A percentile compares a stretch with the other conserved stretches of the same genome.
phyloP scores from a whole-genome alignment of 371 early-diverging fungal species.

The Saksenaea oblongispora region DNA sequence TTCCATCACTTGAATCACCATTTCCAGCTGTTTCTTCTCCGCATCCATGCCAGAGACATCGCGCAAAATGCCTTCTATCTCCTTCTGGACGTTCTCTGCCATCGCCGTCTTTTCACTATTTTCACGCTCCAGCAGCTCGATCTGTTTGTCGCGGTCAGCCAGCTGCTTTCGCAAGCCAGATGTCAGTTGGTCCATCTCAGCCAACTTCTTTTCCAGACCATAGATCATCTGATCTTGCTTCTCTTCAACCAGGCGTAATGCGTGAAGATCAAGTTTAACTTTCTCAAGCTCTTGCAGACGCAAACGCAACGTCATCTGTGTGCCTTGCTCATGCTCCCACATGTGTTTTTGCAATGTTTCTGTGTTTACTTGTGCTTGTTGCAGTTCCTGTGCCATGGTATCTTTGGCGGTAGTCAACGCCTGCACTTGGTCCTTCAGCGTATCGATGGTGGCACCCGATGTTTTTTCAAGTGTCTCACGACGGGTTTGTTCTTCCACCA shows the following conservation, averaged over 20 bases:
- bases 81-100: constrained; percentile 20
- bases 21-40: constrained; percentile 36
- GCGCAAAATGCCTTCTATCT: constrained; percentile 27
- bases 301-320: constrained; percentile 19
- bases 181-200: constrained; percentile 34
- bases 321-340: constrained; percentile 27
- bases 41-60: constrained; percentile 31
- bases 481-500: constrained; percentile 11
- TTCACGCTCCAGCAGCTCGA: constrained; percentile 27
- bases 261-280: constrained; percentile 27
- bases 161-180: constrained; percentile 28
- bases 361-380: constrained; percentile 7
- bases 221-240: constrained; percentile 45
- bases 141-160: constrained; percentile 27
- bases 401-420: not conserved
- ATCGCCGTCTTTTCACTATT: constrained; percentile 22
- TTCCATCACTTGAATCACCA: constrained; percentile 35
- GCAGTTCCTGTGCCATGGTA: not conserved
- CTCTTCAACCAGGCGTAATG: constrained; percentile 30
- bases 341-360: constrained; percentile 18
- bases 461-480: constrained; percentile 1
- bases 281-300: constrained; percentile 35
- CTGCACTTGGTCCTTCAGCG: constrained; percentile 2
- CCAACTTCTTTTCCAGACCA: constrained; percentile 34
- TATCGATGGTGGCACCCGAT: constrained; percentile 4